A percentile compares a stretch with the other conserved stretches of the same genome.
These are phyloP conservation scores for Penicillium thymicola DNA, from an alignment of 2,329 filamentous ascomycete genomes.

Conservation along the genomic window DNA sequence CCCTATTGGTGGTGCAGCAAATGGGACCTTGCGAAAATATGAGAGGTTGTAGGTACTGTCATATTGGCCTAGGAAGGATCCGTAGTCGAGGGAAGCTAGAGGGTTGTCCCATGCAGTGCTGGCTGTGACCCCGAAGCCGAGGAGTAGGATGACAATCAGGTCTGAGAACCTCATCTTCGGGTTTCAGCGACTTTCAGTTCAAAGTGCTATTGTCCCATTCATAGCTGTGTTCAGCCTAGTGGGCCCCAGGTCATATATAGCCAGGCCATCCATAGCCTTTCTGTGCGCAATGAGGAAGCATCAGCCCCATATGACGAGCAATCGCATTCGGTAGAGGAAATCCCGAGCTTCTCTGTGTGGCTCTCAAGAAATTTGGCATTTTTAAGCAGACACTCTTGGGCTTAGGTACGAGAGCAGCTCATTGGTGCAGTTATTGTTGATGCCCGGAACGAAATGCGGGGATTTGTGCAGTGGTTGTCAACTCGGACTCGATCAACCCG, in stretches of 20 bases:
- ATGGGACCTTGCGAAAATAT: constrained; percentile 61
- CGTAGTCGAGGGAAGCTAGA: constrained; percentile 47
- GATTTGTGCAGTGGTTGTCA: neutral
- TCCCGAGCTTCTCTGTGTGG: neutral
- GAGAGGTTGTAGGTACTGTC: constrained; percentile 54
- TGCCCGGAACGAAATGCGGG: constrained; percentile 17
- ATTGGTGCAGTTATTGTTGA: constrained; percentile 32
- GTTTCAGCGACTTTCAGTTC: neutral
- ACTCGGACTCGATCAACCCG: constrained; percentile 19
- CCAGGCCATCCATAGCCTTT: neutral
- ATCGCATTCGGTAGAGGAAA: neutral
- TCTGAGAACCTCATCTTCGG: constrained; percentile 2
- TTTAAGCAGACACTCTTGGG: neutral
- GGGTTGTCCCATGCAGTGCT: constrained; percentile 31
- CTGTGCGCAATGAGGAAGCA: neutral
- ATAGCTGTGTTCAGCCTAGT: neutral
- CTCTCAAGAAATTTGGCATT: neutral
- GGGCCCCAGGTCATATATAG: neutral
- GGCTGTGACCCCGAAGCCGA: constrained; percentile 7
- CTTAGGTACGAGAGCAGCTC: neutral
- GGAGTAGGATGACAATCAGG: neutral
- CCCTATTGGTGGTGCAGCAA: constrained; percentile 56
- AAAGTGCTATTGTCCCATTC: neutral
- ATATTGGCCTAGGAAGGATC: constrained; percentile 53
- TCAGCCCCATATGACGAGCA: neutral